A percentile compares a stretch with the other conserved stretches of the same genome.
Evolutionary conservation across 176 grass and related monocot genomes (phyloP).

Genomic region (Oryza officinalis): DNA sequence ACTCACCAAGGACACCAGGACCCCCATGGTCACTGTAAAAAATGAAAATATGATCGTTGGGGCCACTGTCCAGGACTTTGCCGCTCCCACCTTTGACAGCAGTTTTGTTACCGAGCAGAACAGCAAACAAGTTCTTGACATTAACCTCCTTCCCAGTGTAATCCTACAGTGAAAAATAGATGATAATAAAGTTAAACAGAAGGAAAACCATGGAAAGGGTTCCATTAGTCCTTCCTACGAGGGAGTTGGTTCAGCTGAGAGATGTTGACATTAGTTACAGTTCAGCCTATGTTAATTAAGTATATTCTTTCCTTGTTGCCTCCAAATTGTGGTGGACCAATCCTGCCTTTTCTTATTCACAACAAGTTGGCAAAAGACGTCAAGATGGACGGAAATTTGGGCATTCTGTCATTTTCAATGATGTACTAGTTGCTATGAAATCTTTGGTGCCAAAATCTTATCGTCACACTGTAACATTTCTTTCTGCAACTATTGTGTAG

Average conservation of each 20-base stretch:
- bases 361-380: conserved; percentile 13
- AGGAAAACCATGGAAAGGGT: neutral
- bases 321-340: conserved; percentile 7
- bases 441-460: neutral
- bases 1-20: conserved; percentile 89
- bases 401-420: conserved; percentile 28
- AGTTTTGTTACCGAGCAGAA: conserved; percentile 85
- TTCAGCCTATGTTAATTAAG: neutral
- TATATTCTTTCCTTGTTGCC: neutral
- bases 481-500: conserved; percentile 11
- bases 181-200: conserved; percentile 3
- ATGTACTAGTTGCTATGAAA: neutral
- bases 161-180: conserved; percentile 54
- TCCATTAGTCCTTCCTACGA: neutral
- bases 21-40: conserved; percentile 96
- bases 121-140: conserved; percentile 83
- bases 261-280: conserved; percentile 14
- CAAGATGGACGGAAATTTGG: neutral
- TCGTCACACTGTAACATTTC: neutral
- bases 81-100: conserved; percentile 85
- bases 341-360: conserved; percentile 19
- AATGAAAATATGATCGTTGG: conserved; percentile 95
- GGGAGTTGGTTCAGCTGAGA: conserved; percentile 21
- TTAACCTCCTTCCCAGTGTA: conserved; percentile 84
- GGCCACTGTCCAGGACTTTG: conserved; percentile 90